Evolutionary conservation across 2,329 filamentous ascomycete genomes (phyloP), one percentile per base, ranked within the genome.

Genomic region (Raffaelea deltoideospora): DNA sequence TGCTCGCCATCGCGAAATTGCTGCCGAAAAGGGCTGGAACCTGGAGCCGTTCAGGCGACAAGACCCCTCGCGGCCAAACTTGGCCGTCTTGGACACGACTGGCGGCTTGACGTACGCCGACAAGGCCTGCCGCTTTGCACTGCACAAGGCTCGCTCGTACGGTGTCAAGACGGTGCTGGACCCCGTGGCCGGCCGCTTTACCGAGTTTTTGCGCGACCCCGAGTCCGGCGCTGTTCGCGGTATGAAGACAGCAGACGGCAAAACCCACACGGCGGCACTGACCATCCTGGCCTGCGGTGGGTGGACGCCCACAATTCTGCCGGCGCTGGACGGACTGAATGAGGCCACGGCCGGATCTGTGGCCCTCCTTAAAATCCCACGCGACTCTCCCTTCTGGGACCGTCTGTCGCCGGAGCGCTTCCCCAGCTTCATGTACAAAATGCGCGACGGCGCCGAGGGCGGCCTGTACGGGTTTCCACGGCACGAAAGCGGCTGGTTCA

Each of bases 281-380:
- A 53, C 51, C 4, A 50, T 65, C 29, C 43, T 64, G 24, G 60
- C 61, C 1, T 58, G 58, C 34, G 63, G 63, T 1, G 56, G 57
- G 2, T 64, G 60, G 56, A 65, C 62, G 0, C 62, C 61, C 0
- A 46, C 51, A 2, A 42, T 66, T 2, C 34, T 65, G 1, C 59
- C 62, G 0, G 45, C 55, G 9, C 46, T 63, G 0, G 57, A 63
- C 31, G 49, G 49, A 0, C 46, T 69, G 0, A 55, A 57, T n/a
- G 65, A 70, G 45, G 58, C 64, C 0, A 68, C 66, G 0, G 61
- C 57, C 0, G 64, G 65, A 0, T 59, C 56, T 0, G 60, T 69
- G 3, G 54, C 57, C 1, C 50, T 59, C 10, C 49, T 69, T 24
- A 53, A 59, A 21, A 50, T 71, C 2, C 64, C 67, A 0, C 41